Conservation (phyloP, 441 rosid species). For the Gossypium schwendimanii region DNA sequence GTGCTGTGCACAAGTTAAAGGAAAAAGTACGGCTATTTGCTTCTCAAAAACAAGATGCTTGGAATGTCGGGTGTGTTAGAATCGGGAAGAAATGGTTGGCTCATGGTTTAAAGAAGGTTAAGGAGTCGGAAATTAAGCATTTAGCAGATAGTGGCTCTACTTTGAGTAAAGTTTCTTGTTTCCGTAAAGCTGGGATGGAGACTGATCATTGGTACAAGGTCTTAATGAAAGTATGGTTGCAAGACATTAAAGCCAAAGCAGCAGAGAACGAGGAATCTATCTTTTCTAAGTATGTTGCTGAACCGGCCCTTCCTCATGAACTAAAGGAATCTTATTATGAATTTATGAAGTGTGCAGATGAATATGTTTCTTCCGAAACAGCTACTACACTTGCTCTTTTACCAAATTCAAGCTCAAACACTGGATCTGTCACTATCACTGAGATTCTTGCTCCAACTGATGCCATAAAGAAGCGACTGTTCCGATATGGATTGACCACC, state of each 20-base stretch:
- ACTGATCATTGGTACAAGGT: constrained; percentile 92
- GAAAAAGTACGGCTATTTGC: constrained; percentile 69
- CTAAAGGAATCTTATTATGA: constrained; percentile 62
- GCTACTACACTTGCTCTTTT: constrained; percentile 55
- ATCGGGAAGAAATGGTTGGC: constrained; percentile 90
- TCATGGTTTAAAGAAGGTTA: constrained; percentile 84
- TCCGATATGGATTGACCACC: constrained; percentile 63
- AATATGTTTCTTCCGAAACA: constrained; percentile 73
- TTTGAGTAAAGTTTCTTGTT: constrained; percentile 61
- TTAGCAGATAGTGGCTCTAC: constrained; percentile 59
- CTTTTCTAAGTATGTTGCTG: constrained; percentile 64
- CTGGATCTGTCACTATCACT: constrained; percentile 31
- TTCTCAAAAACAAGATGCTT: constrained; percentile 71
- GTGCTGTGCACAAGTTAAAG: constrained; percentile 80
- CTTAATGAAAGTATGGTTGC: constrained; percentile 75
- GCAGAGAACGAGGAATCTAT: constrained; percentile 52
- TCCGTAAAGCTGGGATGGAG: constrained; percentile 83
- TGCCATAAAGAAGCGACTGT: constrained; percentile 63
- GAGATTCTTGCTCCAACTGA: constrained; percentile 61
- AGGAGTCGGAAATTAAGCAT: constrained; percentile 86
- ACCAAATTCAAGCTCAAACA: constrained; percentile 33
- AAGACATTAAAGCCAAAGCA: constrained; percentile 43
- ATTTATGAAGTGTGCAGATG: constrained; percentile 56
- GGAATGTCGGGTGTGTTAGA: constrained; percentile 67
- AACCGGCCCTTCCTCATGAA: constrained; percentile 71